Evolutionary conservation across 2,329 filamentous ascomycete species (phyloP), one percentile per base, ranked within the genome.

Genomic region (Akanthomyces uredinophilus): DNA sequence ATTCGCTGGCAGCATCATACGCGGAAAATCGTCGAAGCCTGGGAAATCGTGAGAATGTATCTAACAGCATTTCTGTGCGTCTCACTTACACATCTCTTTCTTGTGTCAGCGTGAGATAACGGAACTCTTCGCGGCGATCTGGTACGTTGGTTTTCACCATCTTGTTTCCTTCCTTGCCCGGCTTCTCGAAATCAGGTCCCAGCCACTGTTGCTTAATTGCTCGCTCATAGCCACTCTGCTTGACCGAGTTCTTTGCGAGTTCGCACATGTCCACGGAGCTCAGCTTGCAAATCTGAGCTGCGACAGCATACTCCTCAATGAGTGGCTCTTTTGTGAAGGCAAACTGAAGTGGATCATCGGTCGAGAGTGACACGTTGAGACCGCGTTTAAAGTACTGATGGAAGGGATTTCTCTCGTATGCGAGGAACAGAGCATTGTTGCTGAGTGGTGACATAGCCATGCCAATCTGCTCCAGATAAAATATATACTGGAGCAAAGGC

Each of bases 361-460:
- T 98, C 1, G 94, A 98, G 5, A 99, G 79, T 1, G 94, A 98
- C 7, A 99, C 93, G 71, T 99, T 99, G 57, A 99, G 78, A 0
- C 95, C 95, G 61, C 95, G 88, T 71, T 91, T 89, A 80, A 99
- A 99, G 76, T 99, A 99, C 70, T 90, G 91, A 68, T 96, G 83
- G 77, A 96, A 99, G 0, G 95, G 95, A 69, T 99, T 99, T 63
- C 96, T 87, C 74, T 99, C 95, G 71, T 99, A 98, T 1, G 94
- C 92, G 58, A 99, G 79, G 78, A 99, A 99, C 37, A 99, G 78
- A 0, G 95, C 95, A 69, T 99, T 99, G 79, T 99, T 99, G 75
- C 92, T 96, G 51, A 99, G 82, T 2, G 95, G 95, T n/a, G 94
- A 98, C 95, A 99, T 99, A 64, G 95, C 95, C 65, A 99, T 95